Percentiles rank a stretch among this genome's conserved stretches.
Evolutionary conservation across 495 filamentous ascomycete species (phyloP).

Genomic region (Amphirosellinia nigrospora): DNA sequence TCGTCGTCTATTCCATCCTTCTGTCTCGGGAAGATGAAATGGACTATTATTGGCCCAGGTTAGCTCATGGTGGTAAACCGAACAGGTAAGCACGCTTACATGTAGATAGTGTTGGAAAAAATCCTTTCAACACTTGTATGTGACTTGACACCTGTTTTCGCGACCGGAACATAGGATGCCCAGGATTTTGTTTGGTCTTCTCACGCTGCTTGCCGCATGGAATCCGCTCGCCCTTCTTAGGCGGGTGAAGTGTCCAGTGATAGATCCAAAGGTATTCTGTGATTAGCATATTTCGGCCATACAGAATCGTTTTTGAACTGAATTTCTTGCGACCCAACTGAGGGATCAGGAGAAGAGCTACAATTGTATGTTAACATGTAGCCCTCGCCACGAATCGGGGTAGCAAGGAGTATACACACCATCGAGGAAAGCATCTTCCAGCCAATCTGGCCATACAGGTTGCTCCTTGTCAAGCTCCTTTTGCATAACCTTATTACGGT

Average conservation of each 20-base stretch:
- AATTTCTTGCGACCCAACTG: constrained; percentile 83
- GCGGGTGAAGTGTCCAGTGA: constrained; percentile 45
- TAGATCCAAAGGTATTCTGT: constrained; percentile 75
- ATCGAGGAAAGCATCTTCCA: constrained; percentile 89
- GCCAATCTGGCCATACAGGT: constrained; percentile 75
- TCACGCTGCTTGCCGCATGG: constrained; percentile 56
- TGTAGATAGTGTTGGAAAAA: constrained; percentile 58
- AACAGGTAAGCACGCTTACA: constrained; percentile 24
- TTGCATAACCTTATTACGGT: constrained; percentile 70
- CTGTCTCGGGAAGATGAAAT: constrained; percentile 54
- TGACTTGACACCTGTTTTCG: constrained; percentile 97
- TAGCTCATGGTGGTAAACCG: not conserved
- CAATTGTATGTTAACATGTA: constrained; percentile 1
- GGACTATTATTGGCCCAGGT: constrained; percentile 43
- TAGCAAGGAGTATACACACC: constrained; percentile 59
- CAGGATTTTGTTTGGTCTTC: constrained; percentile 49
- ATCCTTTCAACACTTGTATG: constrained; percentile 92
- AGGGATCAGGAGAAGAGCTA: constrained; percentile 81
- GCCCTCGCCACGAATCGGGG: not conserved
- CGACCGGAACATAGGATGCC: constrained; percentile 40
- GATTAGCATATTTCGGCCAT: constrained; percentile 92
- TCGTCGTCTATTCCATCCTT: constrained; percentile 38
- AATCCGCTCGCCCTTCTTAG: constrained; percentile 57
- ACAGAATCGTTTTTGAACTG: constrained; percentile 70
- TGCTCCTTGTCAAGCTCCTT: constrained; percentile 53